Conservation (phyloP, 306 rosid genomes). For the Castanospermum australe region DNA sequence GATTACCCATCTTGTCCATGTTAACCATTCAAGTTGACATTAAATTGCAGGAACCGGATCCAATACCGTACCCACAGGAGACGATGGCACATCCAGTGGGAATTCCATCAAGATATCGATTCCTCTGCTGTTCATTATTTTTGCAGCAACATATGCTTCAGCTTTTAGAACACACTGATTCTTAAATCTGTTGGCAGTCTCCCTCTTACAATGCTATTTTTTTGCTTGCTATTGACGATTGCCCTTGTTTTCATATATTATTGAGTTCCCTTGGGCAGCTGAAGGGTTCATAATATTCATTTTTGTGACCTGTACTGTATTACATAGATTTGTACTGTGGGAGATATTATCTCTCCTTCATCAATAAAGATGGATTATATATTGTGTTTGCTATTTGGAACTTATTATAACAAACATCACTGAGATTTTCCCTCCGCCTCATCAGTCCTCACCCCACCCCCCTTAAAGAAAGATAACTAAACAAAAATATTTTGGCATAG, state of each 20-base stretch:
- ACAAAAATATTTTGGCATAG: background rate
- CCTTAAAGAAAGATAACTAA: background rate
- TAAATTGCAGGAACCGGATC: conserved; percentile 58
- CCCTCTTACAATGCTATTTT: background rate
- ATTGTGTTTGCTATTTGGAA: background rate
- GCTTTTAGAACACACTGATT: conserved; percentile 36
- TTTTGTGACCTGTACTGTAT: background rate
- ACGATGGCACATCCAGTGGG: conserved; percentile 48
- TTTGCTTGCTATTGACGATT: conserved; percentile 9
- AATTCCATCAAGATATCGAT: conserved; percentile 49
- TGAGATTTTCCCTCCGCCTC: background rate
- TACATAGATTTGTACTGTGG: conserved; percentile 22
- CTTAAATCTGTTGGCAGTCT: conserved; percentile 5
- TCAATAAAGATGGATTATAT: conserved; percentile 24
- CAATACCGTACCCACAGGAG: conserved; percentile 52
- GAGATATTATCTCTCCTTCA: conserved; percentile 20
- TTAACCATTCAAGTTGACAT: background rate
- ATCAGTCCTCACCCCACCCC: background rate
- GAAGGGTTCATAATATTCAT: conserved; percentile 14
- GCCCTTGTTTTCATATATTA: background rate
- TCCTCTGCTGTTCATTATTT: conserved; percentile 45
- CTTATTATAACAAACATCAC: background rate
- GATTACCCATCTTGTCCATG: background rate
- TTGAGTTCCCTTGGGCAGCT: background rate
- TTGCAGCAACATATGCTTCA: conserved; percentile 52